A percentile compares a stretch with the other conserved stretches of the same genome.
Conservation (phyloP, 2,329 filamentous ascomycete species). For the Arthrobotrys musiformis region DNA sequence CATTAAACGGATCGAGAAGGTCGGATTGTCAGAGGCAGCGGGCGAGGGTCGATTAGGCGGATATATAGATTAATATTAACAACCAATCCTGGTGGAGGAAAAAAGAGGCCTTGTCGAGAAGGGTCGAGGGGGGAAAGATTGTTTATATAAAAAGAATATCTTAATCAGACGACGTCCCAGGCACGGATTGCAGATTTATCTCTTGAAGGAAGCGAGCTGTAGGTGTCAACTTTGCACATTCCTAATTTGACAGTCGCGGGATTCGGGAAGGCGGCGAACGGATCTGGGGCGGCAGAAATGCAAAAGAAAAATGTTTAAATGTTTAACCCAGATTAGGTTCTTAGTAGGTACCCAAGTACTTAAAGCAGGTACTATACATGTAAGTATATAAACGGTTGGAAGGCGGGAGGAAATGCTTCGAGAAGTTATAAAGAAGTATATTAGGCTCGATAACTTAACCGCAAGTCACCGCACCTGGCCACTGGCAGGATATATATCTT, state of each 20-base stretch:
- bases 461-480: background rate
- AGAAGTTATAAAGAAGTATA: no score
- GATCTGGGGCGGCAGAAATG: constrained; percentile 25
- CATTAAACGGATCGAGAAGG: constrained; percentile 53
- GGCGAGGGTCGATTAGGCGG: constrained; percentile 41
- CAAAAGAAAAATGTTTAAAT: constrained; percentile 9
- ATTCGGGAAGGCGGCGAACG: constrained; percentile 52
- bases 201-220: constrained; percentile 45
- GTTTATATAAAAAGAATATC: constrained; percentile 51
- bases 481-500: constrained; percentile 17
- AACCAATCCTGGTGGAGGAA: constrained; percentile 20
- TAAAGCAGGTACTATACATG: no score
- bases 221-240: constrained; percentile 38
- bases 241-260: constrained; percentile 49
- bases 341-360: background rate
- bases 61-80: constrained; percentile 26
- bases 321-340: background rate
- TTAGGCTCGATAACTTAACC: constrained; percentile 17
- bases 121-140: background rate
- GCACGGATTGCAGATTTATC: constrained; percentile 24
- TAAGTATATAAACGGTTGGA: constrained; percentile 22
- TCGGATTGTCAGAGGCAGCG: constrained; percentile 36
- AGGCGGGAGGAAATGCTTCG: constrained; percentile 21
- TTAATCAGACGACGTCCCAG: constrained; percentile 15
- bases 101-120: constrained; percentile 24